Base-by-base conservation (phyloP, 2,329 filamentous ascomycete species). In the Alternaria burnsii region DNA sequence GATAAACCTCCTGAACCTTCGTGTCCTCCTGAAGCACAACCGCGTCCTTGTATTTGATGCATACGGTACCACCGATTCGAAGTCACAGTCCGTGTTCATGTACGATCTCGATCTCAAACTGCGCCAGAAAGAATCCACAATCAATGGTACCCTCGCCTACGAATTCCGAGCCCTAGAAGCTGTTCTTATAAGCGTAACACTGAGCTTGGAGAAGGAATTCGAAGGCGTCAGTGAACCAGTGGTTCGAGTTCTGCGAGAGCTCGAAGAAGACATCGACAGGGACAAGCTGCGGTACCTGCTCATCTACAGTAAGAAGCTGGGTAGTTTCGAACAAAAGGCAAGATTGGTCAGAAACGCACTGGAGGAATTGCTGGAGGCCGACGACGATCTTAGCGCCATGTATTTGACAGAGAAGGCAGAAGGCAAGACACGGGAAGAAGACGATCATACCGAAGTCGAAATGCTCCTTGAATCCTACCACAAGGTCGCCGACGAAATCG, bases 391-490 rank as follows among this genome's bases (percentile, higher is more conserved):
- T 34, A 90, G 93, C 16, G 87, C 90, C 67, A 98, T 99, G 95
- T 99, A 99, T 75, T 82, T 99, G 63, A 94, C 92, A 0, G 95
- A 98, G 79, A 94, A 97, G 76, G 86, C 87, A 3, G 87, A 88
- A 54, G 92, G 94, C 62, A 84, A 90, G 18, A 82, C 86, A 43
- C 86, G 94, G 55, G 88, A 88, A 54, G 89, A 93, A 62, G 88
- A 97, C 68, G 93, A 97, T 71, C 94, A 98, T 73, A 95, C 94
- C 26, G 95, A 99, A 79, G 91, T 99, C 6, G 95, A 99, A 81
- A 93, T 99, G 89, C 84, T 99, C 50, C 83, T 99, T 5, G 95
- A 99, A 78, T 97, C 93, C 3, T 99, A 99, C 78, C 93, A 98
- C 79, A 98, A 98, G 79, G 90, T 99, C 42, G 94, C 93, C 68